These are phyloP conservation scores for Pseudotulostoma volvatum DNA, from an alignment of 495 filamentous ascomycete genomes.

Conservation along the genomic window DNA sequence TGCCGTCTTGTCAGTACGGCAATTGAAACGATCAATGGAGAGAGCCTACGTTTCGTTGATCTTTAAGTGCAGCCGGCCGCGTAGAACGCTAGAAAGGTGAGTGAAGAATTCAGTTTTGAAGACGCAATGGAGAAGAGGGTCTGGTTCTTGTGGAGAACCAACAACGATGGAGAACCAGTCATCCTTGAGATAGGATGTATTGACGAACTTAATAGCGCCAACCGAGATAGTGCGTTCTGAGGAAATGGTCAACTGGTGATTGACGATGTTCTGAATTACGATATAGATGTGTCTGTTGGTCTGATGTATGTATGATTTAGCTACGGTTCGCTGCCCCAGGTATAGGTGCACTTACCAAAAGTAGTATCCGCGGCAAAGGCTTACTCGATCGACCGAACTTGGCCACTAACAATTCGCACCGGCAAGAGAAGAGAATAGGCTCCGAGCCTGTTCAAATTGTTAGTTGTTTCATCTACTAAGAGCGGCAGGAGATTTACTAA, in stretches of 20 bases:
- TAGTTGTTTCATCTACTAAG: slow-evolving; percentile 1
- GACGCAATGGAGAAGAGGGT: slow-evolving; percentile 79
- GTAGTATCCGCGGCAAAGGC: slow-evolving; percentile 64
- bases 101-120: slow-evolving; percentile 98
- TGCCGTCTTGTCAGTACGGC: slow-evolving; percentile 17
- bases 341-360: slow-evolving; percentile 52
- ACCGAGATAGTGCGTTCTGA: slow-evolving; percentile 69
- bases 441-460: slow-evolving; percentile 40
- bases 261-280: slow-evolving; percentile 65
- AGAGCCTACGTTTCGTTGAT: slow-evolving; percentile 48
- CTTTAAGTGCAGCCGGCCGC: slow-evolving; percentile 64
- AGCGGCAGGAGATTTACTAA: slow-evolving; percentile 9
- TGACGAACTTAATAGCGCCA: slow-evolving; percentile 73
- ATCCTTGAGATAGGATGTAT: slow-evolving; percentile 63
- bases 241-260: slow-evolving; percentile 62
- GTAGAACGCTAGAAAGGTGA: slow-evolving; percentile 59
- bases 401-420: slow-evolving; percentile 71
- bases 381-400: slow-evolving; percentile 96
- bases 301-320: slow-evolving; percentile 11
- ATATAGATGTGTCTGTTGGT: slow-evolving; percentile 78
- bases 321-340: too few species aligned
- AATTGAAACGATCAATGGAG: neutral
- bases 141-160: slow-evolving; percentile 74
- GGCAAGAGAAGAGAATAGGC: slow-evolving; percentile 70
- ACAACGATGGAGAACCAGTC: slow-evolving; percentile 93